These are phyloP conservation scores for Adansonia madagascariensis DNA, from an alignment of 441 rosid species.

Conservation along the genomic window DNA sequence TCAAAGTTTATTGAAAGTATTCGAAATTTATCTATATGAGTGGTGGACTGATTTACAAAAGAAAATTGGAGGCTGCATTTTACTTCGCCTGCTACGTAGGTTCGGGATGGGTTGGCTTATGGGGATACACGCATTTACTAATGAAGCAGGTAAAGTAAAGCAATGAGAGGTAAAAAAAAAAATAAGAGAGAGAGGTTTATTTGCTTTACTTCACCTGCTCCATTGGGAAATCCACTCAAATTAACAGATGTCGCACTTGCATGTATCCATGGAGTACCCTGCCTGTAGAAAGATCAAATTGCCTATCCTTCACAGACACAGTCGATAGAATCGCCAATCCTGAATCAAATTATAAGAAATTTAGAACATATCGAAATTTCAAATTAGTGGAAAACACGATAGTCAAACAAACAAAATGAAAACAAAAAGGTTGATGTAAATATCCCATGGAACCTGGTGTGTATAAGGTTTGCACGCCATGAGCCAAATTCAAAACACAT, in stretches of 20 bases:
- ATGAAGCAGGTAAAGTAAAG: too few species aligned
- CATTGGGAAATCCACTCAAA: constrained; percentile 22
- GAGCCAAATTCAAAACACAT: constrained; percentile 11
- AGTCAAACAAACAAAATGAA: constrained; percentile 25
- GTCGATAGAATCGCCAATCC: neutral
- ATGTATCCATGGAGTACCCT: neutral
- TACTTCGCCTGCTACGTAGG: too few species aligned
- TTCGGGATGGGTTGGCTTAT: too few species aligned
- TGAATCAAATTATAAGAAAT: neutral
- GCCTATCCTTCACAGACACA: neutral
- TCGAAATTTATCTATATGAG: too few species aligned
- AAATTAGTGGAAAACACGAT: neutral
- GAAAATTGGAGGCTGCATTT: too few species aligned
- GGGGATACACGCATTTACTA: too few species aligned
- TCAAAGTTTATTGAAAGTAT: too few species aligned
- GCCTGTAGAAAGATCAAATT: neutral
- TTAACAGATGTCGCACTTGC: neutral
- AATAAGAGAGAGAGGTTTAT: neutral
- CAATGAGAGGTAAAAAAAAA: too few species aligned
- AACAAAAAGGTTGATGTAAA: constrained; percentile 18
- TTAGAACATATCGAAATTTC: neutral
- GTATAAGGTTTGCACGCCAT: constrained; percentile 2
- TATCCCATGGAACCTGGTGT: constrained; percentile 7
- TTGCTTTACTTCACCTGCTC: neutral
- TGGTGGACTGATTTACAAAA: too few species aligned